Conservation (phyloP, 306 rosid species). For the Oemleria cerasiformis region DNA sequence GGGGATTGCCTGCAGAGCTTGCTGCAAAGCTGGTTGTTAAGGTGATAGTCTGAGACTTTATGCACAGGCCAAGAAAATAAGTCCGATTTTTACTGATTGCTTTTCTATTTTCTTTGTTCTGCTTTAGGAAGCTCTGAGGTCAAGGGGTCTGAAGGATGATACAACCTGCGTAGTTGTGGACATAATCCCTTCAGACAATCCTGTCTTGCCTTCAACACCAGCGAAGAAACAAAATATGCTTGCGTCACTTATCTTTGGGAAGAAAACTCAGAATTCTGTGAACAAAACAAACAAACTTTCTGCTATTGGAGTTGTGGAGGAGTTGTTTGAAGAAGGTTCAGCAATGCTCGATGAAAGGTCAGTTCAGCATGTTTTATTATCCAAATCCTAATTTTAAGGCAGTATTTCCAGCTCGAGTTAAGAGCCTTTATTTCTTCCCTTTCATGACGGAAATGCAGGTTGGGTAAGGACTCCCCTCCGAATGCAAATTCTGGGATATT, state of each 20-base stretch:
- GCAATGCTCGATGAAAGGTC: slow-evolving; percentile 98
- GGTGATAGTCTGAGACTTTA: slow-evolving; percentile 44
- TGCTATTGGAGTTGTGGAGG: slow-evolving; percentile 92
- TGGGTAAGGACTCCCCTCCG: slow-evolving; percentile 74
- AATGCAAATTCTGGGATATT: slow-evolving; percentile 64
- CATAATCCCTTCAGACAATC: slow-evolving; percentile 77
- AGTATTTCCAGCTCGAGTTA: background rate
- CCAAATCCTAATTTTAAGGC: background rate
- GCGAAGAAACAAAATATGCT: slow-evolving; percentile 71
- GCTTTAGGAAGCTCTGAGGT: slow-evolving; percentile 84
- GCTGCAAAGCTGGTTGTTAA: slow-evolving; percentile 98
- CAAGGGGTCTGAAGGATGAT: slow-evolving; percentile 97
- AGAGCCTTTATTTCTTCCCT: slow-evolving; percentile 11
- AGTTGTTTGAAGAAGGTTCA: slow-evolving; percentile 98
- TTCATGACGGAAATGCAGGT: slow-evolving; percentile 55
- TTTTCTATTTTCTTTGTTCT: slow-evolving; percentile 17
- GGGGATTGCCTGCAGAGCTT: slow-evolving; percentile 96
- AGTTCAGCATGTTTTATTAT: background rate
- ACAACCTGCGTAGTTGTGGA: slow-evolving; percentile 98
- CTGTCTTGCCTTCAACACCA: slow-evolving; percentile 68
- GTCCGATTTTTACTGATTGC: slow-evolving; percentile 17
- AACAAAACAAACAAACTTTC: slow-evolving; percentile 84
- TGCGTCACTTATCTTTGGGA: slow-evolving; percentile 69
- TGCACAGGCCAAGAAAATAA: slow-evolving; percentile 9
- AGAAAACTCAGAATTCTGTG: slow-evolving; percentile 61